A percentile compares a stretch with the other conserved stretches of the same genome.
Evolutionary conservation across 2,329 filamentous ascomycete species (phyloP).

Genomic region (Rugonectria rugulosa): DNA sequence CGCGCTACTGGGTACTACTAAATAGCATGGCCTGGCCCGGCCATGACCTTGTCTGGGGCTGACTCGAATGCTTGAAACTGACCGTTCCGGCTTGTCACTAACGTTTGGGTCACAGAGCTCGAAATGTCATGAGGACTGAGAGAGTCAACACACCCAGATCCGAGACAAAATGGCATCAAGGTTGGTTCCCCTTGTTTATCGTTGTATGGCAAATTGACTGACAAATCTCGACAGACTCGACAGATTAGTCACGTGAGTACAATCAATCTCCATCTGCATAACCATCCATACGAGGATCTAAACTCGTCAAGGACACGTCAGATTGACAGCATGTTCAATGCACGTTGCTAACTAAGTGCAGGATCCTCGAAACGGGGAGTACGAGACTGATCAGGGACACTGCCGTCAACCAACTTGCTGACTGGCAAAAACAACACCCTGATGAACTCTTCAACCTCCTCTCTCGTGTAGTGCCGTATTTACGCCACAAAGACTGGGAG

Average conservation of each 20-base stretch:
- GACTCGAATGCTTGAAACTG: constrained; percentile 15
- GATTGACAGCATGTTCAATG: not conserved
- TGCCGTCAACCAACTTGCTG: constrained; percentile 93
- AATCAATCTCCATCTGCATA: constrained; percentile 1
- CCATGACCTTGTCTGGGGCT: constrained; percentile 4
- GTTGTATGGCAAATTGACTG: constrained; percentile 16
- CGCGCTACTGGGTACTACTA: constrained; percentile 31
- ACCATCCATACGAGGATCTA: too few species aligned
- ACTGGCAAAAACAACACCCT: constrained; percentile 97
- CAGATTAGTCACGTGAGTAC: constrained; percentile 83
- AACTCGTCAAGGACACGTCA: not conserved
- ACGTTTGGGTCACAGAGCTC: constrained; percentile 25
- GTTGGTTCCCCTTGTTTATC: constrained; percentile 42
- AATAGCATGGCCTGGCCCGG: constrained; percentile 19
- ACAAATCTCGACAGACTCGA: constrained; percentile 67
- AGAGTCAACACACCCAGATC: constrained; percentile 29
- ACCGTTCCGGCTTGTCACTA: constrained; percentile 22
- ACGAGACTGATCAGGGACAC: constrained; percentile 96
- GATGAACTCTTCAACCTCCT: constrained; percentile 97
- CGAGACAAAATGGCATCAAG: constrained; percentile 64
- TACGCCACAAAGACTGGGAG: constrained; percentile 96
- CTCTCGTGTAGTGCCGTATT: constrained; percentile 91
- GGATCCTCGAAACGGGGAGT: constrained; percentile 95
- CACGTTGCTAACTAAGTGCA: constrained; percentile 48
- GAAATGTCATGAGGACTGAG: constrained; percentile 41